Evolutionary conservation across 2,329 filamentous ascomycete species (phyloP).

Genomic region (Alternaria sp.): DNA sequence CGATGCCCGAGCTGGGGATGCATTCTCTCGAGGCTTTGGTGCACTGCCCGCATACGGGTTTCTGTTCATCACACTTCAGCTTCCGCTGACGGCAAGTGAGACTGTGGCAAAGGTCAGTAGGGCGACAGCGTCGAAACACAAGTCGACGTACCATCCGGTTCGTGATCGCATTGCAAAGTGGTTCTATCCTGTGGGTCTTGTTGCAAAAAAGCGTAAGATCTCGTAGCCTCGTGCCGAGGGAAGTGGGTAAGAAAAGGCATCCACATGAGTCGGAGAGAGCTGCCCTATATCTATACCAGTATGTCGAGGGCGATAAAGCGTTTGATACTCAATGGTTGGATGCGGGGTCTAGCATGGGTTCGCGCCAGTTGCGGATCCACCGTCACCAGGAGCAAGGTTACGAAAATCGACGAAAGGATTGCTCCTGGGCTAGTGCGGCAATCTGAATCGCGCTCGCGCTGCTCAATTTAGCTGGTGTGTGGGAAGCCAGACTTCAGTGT

Average conservation of each 20-base stretch:
- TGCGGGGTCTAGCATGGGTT: conserved; percentile 50
- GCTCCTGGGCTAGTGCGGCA: conserved; percentile 40
- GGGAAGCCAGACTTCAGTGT: conserved; percentile 26
- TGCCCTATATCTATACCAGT: conserved; percentile 45
- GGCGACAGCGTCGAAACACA: conserved; percentile 5
- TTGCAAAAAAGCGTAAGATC: conserved; percentile 19
- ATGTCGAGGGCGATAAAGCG: conserved; percentile 35
- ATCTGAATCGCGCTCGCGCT: conserved; percentile 41
- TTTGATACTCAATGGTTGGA: conserved; percentile 35
- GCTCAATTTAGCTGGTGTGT: conserved; percentile 44
- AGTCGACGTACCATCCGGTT: conserved; percentile 50
- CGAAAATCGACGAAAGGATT: conserved; percentile 34
- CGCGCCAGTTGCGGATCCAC: conserved; percentile 44
- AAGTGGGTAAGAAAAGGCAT: conserved; percentile 35
- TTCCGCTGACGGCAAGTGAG: conserved; percentile 67
- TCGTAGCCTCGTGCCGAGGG: conserved; percentile 32
- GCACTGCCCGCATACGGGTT: conserved; percentile 68
- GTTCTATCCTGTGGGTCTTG: conserved; percentile 28
- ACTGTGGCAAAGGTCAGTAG: conserved; percentile 32
- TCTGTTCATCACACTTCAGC: conserved; percentile 71
- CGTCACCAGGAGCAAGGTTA: conserved; percentile 37
- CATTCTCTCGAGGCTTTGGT: conserved; percentile 68
- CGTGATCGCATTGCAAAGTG: conserved; percentile 48
- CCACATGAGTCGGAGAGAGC: conserved; percentile 36
- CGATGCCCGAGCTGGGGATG: conserved; percentile 67